A percentile compares a stretch with the other conserved stretches of the same genome.
phyloP scores from a whole-genome alignment of 2,329 filamentous ascomycete species.

The Beauveria pseudobassiana region DNA sequence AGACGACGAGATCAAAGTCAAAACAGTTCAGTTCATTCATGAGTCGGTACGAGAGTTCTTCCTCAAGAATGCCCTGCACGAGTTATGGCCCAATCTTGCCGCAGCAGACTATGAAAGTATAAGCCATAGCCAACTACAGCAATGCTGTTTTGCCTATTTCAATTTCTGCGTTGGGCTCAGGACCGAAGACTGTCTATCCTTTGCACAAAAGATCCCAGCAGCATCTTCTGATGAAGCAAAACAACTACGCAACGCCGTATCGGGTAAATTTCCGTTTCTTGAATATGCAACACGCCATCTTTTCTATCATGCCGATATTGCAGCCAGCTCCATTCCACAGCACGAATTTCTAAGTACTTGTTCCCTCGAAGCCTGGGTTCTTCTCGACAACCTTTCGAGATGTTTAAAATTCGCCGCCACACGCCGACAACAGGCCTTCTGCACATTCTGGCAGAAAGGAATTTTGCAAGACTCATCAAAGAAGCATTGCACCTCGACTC shows the following conservation, averaged over 20 bases:
- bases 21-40: slow-evolving; percentile 38
- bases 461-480: not conserved
- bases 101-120: not conserved
- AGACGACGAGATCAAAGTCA: slow-evolving; percentile 17
- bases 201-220: not conserved
- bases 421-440: slow-evolving; percentile 5
- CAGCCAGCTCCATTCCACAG: not conserved
- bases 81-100: not conserved
- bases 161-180: not conserved
- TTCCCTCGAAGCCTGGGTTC: not conserved
- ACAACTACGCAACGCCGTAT: not conserved
- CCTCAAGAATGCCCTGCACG: slow-evolving; percentile 25
- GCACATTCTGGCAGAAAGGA: slow-evolving; percentile 9
- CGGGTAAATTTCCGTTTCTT: slow-evolving; percentile 12
- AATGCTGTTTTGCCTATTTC: slow-evolving; percentile 5
- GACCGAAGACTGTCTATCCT: rapidly evolving
- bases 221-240: not conserved
- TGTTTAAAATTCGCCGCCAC: not conserved
- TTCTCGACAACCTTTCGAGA: slow-evolving; percentile 5
- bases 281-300: slow-evolving; percentile 12
- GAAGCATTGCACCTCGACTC: not conserved
- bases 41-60: slow-evolving; percentile 43
- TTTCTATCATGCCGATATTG: slow-evolving; percentile 14
- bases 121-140: slow-evolving; percentile 12
- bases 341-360: not conserved